A percentile compares a stretch with the other conserved stretches of the same genome.
These are phyloP conservation scores for Colletotrichum sansevieriae DNA, from an alignment of 2,329 filamentous ascomycete genomes.

Conservation along the genomic window DNA sequence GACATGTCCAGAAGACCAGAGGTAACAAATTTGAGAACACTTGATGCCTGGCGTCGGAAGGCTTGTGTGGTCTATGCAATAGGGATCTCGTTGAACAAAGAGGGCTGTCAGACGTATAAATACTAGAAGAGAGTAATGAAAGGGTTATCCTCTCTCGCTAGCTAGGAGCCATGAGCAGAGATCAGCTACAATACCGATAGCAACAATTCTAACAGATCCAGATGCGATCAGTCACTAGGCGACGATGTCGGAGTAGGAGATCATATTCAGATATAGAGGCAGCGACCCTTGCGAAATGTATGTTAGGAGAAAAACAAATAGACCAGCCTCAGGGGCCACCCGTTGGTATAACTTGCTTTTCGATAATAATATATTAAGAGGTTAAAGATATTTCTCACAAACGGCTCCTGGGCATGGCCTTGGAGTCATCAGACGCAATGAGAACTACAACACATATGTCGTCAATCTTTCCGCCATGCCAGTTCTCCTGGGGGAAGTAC, in stretches of 20 bases:
- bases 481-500: conserved; percentile 87
- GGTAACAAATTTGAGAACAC: no score
- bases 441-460: conserved; percentile 92
- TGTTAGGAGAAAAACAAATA: conserved; percentile 1
- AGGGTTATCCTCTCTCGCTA: no score
- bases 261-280: background rate
- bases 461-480: conserved; percentile 93
- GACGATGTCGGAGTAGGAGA: background rate
- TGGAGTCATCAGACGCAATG: conserved; percentile 76
- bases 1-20: no score
- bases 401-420: conserved; percentile 47
- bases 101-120: no score
- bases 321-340: background rate
- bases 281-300: conserved; percentile 10
- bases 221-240: background rate
- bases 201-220: background rate
- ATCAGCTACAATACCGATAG: no score
- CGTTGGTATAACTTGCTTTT: background rate
- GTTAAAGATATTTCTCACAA: conserved; percentile 45
- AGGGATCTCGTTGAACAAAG: no score
- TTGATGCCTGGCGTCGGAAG: no score
- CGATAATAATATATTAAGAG: conserved; percentile 11
- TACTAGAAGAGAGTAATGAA: no score
- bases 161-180: no score
- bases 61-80: no score